Conservation (phyloP, 129 eudicot species). For the Chrysanthemum lavandulifolium region DNA sequence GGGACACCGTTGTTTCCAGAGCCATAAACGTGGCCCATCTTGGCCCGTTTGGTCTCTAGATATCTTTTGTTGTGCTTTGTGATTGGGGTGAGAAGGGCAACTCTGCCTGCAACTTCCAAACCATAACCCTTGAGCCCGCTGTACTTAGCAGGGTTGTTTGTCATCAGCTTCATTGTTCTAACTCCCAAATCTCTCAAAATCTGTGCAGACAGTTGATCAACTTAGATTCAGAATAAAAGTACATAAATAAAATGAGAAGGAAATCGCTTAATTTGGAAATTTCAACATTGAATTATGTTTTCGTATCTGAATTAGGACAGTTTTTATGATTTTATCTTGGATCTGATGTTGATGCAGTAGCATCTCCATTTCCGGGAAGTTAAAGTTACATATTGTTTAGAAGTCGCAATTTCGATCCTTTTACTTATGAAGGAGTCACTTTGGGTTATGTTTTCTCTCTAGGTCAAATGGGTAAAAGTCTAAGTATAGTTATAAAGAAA, state of each 20-base stretch:
- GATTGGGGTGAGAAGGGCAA: constrained; percentile 81
- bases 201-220: constrained; percentile 42
- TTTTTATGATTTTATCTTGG: not conserved
- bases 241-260: not conserved
- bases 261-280: not conserved
- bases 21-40: constrained; percentile 92
- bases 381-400: not conserved
- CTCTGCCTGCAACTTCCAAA: constrained; percentile 76
- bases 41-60: constrained; percentile 82
- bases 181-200: constrained; percentile 95
- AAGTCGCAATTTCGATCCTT: not conserved
- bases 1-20: constrained; percentile 35
- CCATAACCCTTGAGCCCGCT: constrained; percentile 97
- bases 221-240: not conserved
- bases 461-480: too few species aligned
- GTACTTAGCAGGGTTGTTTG: constrained; percentile 95
- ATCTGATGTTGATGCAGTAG: not conserved
- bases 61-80: constrained; percentile 85
- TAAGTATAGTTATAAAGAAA: too few species aligned
- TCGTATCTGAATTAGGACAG: not conserved
- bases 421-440: not conserved
- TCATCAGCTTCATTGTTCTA: constrained; percentile 92
- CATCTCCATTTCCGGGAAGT: not conserved
- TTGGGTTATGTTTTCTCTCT: too few species aligned
- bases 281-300: not conserved